Percentiles rank a stretch among this genome's conserved stretches.
Conservation (phyloP, 1,284 basidiomycete genomes). For the Rhodotorula glutinis region DNA sequence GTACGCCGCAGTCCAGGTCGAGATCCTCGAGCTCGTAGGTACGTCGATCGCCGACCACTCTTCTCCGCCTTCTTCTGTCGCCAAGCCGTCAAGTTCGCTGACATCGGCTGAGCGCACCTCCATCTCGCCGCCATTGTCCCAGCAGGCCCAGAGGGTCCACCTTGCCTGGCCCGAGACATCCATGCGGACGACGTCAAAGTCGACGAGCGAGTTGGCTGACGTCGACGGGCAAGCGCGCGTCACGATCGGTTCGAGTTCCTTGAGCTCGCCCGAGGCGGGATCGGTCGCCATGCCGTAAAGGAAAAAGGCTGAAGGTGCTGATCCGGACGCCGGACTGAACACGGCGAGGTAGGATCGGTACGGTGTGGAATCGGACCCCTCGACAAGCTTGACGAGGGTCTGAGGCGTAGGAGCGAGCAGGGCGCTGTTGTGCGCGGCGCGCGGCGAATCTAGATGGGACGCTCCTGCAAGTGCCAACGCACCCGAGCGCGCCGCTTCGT, state of each 20-base stretch:
- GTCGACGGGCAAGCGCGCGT: slow-evolving; percentile 45
- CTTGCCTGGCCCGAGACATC: slow-evolving; percentile 40
- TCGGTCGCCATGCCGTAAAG: slow-evolving; percentile 47
- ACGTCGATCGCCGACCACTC: slow-evolving; percentile 43
- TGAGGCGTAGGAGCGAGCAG: slow-evolving; percentile 37
- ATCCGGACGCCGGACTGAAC: slow-evolving; percentile 46
- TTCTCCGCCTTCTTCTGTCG: slow-evolving; percentile 44
- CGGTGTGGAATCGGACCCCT: slow-evolving; percentile 43
- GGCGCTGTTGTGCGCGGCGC: slow-evolving; percentile 11
- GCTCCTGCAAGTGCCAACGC: slow-evolving; percentile 32
- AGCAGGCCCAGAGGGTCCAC: slow-evolving; percentile 51
- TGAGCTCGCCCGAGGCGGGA: slow-evolving; percentile 39
- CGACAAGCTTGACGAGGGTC: slow-evolving; percentile 46
- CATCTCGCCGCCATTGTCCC: slow-evolving; percentile 48
- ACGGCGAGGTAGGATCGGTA: slow-evolving; percentile 48
- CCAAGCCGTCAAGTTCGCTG: slow-evolving; percentile 40
- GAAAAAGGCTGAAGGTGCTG: slow-evolving; percentile 47
- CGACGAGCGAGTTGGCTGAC: slow-evolving; percentile 46
- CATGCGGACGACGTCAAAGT: slow-evolving; percentile 49
- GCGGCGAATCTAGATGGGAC: slow-evolving; percentile 21
- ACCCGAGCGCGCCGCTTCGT: slow-evolving; percentile 37
- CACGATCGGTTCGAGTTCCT: slow-evolving; percentile 43
- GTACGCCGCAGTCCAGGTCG: slow-evolving; percentile 61
- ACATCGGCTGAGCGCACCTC: slow-evolving; percentile 31
- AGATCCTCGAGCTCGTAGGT: slow-evolving; percentile 3